Evolutionary conservation across 2,329 filamentous ascomycete genomes (phyloP), one percentile per base, ranked within the genome.

Genomic region (Reticulascus tulasneorum): DNA sequence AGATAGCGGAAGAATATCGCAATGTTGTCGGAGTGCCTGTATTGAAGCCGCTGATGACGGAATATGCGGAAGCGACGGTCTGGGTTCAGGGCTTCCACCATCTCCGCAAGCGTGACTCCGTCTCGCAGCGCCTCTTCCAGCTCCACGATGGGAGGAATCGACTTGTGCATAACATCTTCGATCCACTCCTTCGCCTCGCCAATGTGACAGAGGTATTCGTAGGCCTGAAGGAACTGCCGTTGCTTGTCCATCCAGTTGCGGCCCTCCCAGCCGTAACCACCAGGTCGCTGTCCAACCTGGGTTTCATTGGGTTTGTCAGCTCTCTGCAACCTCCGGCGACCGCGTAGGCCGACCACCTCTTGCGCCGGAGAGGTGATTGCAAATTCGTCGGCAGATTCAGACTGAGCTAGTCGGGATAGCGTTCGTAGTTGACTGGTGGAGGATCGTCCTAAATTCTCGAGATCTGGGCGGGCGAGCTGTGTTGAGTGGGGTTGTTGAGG

Each of bases 161-260:
- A 72, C 47, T 84, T 81, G 44, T 91, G 79, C 37, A 93, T 87
- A 41, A 96, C 79, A 56, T 94, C 72, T 55, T 98, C 93, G 47
- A 98, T 95, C 93, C 93, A 98, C 62, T 97, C 91, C 58, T 97
- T 97, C 16, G 93, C 93, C 67, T 98, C 93, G 58, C 93, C 93
- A 47, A 98, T 97, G 56, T 98, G 93, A 58, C 93, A 98, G 23
- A 98, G 82, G 58, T 98, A 98, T 60, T 98, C 93, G 56, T 98
- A 98, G 7, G 93, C 93, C 60, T 94, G 87, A 35, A 98, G 66
- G 53, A 96, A 97, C 58, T 97, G 91, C 18, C 93, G 79, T 58
- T 98, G 91, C 57, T 94, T 93, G 60, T 98, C 93, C 91, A 98
- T 98, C 93, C 93, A 98, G 57, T 91, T 94, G 32, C 86, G 79